A percentile compares a stretch with the other conserved stretches of the same genome.
These are phyloP conservation scores for Limonium bicolor DNA, from an alignment of 148 eudicot genomes.

Conservation along the genomic window DNA sequence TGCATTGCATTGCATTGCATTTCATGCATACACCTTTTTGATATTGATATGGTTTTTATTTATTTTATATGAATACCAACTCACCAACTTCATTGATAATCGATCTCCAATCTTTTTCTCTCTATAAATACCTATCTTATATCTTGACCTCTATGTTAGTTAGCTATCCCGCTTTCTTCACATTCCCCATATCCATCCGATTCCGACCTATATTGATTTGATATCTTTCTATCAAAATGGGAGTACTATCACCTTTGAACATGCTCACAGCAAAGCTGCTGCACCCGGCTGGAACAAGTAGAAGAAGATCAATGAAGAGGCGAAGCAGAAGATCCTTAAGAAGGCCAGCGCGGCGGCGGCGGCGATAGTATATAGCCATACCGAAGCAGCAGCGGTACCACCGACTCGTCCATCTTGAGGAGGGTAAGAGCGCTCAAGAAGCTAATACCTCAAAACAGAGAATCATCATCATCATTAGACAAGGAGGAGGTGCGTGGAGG, in stretches of 20 bases:
- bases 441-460: conserved; percentile 16
- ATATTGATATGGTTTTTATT: not conserved
- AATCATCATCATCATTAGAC: conserved; percentile 18
- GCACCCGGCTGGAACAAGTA: not conserved
- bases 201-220: too few relatives aligned
- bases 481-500: conserved; percentile 10
- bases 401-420: too few relatives aligned
- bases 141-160: too few relatives aligned
- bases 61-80: not conserved
- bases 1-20: not conserved
- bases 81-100: too few relatives aligned
- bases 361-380: not conserved
- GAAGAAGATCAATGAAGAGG: not conserved
- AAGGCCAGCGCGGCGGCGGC: not conserved
- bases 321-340: not conserved
- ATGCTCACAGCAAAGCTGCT: not conserved
- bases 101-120: too few relatives aligned
- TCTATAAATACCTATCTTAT: too few relatives aligned
- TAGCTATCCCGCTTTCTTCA: too few relatives aligned
- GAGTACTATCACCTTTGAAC: not conserved
- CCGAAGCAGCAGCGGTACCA: too few relatives aligned
- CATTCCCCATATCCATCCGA: too few relatives aligned
- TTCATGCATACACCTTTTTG: too few relatives aligned
- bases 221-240: too few relatives aligned
- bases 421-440: not conserved